A percentile compares a stretch with the other conserved stretches of the same genome.
phyloP scores from a whole-genome alignment of 768 basidiomycete species.

The Naganishia vishniacii region DNA sequence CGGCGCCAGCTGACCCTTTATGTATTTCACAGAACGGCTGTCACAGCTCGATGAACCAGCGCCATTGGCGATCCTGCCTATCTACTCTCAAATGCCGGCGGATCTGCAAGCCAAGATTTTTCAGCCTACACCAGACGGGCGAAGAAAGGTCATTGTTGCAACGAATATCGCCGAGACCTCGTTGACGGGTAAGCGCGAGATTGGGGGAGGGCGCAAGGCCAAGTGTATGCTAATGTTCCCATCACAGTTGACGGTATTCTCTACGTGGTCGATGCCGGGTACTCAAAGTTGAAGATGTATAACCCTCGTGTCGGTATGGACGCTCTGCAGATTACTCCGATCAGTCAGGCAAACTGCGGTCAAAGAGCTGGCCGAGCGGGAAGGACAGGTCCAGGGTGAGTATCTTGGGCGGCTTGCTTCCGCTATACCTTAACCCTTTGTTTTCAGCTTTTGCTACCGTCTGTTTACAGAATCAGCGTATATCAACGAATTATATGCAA shows the following conservation, averaged over 20 bases:
- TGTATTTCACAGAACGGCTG: constrained; percentile 64
- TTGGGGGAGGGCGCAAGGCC: neutral
- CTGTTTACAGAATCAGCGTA: constrained; percentile 95
- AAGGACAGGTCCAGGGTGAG: constrained; percentile 87
- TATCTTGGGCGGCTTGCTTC: neutral
- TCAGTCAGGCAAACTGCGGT: constrained; percentile 96
- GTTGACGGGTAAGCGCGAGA: constrained; percentile 61
- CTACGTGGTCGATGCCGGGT: constrained; percentile 93
- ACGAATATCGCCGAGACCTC: constrained; percentile 99
- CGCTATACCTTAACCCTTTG: constrained; percentile 21
- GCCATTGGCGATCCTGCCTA: constrained; percentile 83
- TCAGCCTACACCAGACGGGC: constrained; percentile 83
- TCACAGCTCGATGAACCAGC: constrained; percentile 85
- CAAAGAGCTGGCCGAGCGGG: constrained; percentile 95
- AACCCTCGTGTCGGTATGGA: constrained; percentile 99
- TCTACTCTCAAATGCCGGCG: constrained; percentile 99
- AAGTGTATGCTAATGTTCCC: constrained; percentile 26
- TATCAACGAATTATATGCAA: constrained; percentile 90
- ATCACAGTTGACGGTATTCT: constrained; percentile 85
- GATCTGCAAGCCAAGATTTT: constrained; percentile 98
- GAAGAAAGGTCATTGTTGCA: constrained; percentile 94
- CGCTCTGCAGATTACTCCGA: constrained; percentile 95
- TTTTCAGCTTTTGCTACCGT: constrained; percentile 82
- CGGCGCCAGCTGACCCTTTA: neutral
- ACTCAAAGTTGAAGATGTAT: constrained; percentile 96